Evolutionary conservation across 306 rosid genomes (phyloP).

Genomic region (Spatholobus suberectus): DNA sequence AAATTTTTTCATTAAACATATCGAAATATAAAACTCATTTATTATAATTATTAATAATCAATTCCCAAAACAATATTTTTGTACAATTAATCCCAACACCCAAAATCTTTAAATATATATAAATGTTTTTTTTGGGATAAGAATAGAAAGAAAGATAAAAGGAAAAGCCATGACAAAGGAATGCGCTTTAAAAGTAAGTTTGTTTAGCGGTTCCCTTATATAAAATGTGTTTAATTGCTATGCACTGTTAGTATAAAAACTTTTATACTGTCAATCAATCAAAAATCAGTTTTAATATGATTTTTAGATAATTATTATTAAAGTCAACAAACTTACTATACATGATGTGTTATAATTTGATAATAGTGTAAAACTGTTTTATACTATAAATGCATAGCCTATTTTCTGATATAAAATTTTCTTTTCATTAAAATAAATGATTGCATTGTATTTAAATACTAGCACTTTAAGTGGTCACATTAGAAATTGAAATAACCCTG

Average conservation of each 20-base stretch:
- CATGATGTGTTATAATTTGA: too few relatives aligned
- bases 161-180: not conserved
- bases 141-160: not conserved
- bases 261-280: too few relatives aligned
- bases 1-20: not conserved
- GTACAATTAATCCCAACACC: not conserved
- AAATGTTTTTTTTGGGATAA: not conserved
- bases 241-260: too few relatives aligned
- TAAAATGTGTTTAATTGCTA: too few relatives aligned
- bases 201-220: not conserved
- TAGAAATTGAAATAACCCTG: slow-evolving; percentile 10
- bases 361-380: too few relatives aligned
- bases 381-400: too few relatives aligned
- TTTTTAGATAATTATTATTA: too few relatives aligned
- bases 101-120: not conserved
- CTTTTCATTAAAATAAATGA: not conserved
- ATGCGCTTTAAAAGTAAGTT: not conserved
- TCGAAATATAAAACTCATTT: not conserved
- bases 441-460: not conserved
- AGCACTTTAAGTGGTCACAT: slow-evolving; percentile 7
- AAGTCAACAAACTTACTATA: too few relatives aligned
- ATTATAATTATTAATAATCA: not conserved
- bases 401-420: too few relatives aligned
- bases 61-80: not conserved
- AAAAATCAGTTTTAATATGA: too few relatives aligned